Evolutionary conservation across 306 rosid genomes (phyloP).

Genomic region (Trifolium dubium): DNA sequence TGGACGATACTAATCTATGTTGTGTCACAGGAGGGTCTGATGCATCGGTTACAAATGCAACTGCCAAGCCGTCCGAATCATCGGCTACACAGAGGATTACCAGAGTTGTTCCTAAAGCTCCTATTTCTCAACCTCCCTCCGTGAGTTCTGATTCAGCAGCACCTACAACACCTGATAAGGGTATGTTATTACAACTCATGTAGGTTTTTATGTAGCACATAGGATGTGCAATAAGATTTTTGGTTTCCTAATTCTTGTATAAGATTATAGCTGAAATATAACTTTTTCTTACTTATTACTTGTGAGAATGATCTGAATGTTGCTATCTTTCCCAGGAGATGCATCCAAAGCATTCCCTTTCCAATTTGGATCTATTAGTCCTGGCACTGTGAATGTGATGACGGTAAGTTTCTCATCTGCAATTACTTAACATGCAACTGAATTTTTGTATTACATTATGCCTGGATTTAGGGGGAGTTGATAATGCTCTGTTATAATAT

Average conservation of each 20-base stretch:
- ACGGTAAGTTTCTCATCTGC: slow-evolving; percentile 54
- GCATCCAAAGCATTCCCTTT: slow-evolving; percentile 62
- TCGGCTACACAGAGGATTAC: slow-evolving; percentile 64
- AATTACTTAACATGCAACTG: slow-evolving; percentile 24
- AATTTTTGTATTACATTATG: neutral
- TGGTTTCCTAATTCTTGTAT: slow-evolving; percentile 26
- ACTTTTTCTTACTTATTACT: slow-evolving; percentile 1
- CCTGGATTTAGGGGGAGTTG: slow-evolving; percentile 21
- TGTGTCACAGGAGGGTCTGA: slow-evolving; percentile 54
- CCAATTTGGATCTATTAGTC: slow-evolving; percentile 91
- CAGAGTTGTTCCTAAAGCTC: slow-evolving; percentile 78
- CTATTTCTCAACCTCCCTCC: slow-evolving; percentile 71
- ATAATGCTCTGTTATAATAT: slow-evolving; percentile 33
- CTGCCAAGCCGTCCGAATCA: slow-evolving; percentile 60
- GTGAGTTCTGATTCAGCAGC: slow-evolving; percentile 55
- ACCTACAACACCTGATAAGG: slow-evolving; percentile 62
- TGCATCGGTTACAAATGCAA: slow-evolving; percentile 52
- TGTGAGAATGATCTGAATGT: slow-evolving; percentile 34
- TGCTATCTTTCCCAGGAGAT: slow-evolving; percentile 65
- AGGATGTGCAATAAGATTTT: slow-evolving; percentile 2
- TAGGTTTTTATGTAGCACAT: slow-evolving; percentile 17
- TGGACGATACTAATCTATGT: slow-evolving; percentile 17
- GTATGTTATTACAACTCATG: slow-evolving; percentile 49
- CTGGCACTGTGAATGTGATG: slow-evolving; percentile 76
- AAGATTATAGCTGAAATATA: neutral